These are phyloP conservation scores for Penicillium sclerotigenum DNA, from an alignment of 2,329 filamentous ascomycete species.

Conservation along the genomic window DNA sequence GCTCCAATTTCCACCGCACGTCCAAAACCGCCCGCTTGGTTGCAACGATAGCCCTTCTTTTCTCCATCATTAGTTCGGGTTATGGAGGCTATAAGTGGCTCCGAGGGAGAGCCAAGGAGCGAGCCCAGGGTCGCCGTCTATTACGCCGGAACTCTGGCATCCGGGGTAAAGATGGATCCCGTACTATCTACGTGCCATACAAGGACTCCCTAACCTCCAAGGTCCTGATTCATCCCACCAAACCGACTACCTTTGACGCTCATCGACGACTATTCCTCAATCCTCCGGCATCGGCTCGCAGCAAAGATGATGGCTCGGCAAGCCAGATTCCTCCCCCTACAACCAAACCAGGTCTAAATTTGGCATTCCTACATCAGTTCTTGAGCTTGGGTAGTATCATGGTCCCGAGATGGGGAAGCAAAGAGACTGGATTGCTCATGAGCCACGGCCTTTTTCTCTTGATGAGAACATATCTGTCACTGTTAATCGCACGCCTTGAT, in stretches of 20 bases:
- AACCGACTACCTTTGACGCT: conserved; percentile 91
- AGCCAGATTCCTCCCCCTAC: conserved; percentile 76
- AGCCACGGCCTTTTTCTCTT: conserved; percentile 89
- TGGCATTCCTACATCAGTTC: conserved; percentile 96
- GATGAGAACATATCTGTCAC: conserved; percentile 86
- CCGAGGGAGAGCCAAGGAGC: conserved; percentile 69
- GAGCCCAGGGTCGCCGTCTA: conserved; percentile 76
- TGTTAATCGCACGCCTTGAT: conserved; percentile 88
- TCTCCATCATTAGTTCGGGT: conserved; percentile 74
- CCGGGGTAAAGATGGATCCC: conserved; percentile 87
- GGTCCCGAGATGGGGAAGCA: conserved; percentile 92
- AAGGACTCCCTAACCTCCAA: conserved; percentile 73
- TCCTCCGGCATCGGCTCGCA: conserved; percentile 76
- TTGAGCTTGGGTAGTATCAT: conserved; percentile 95
- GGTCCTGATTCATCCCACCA: conserved; percentile 86
- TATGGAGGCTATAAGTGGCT: conserved; percentile 79
- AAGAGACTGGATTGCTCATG: conserved; percentile 85
- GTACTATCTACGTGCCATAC: conserved; percentile 93
- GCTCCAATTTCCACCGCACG: conserved; percentile 56
- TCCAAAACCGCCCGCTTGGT: conserved; percentile 70
- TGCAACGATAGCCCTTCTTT: conserved; percentile 69
- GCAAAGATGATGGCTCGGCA: conserved; percentile 60
- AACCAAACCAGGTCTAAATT: conserved; percentile 88
- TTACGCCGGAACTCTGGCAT: conserved; percentile 89
- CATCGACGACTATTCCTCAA: conserved; percentile 91